Conservation (phyloP, 169 alveolate species). For the Eimeria sp. region DNA sequence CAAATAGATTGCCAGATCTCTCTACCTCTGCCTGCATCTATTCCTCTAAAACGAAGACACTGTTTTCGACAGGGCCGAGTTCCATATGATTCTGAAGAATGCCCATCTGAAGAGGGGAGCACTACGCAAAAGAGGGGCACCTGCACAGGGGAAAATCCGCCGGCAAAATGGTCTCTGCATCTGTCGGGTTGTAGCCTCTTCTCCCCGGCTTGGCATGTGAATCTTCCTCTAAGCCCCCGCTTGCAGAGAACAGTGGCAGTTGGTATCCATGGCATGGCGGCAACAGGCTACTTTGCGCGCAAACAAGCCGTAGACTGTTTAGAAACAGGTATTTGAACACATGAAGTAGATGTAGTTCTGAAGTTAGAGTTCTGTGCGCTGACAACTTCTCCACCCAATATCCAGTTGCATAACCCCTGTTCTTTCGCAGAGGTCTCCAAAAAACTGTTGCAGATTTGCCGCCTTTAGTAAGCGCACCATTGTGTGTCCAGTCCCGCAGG, state of each 20-base stretch:
- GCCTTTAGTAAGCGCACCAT: neutral
- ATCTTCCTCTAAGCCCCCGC: neutral
- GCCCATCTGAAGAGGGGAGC: neutral
- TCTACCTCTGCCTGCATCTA: neutral
- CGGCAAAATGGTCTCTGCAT: neutral
- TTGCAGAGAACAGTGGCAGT: neutral
- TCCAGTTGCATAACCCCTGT: neutral
- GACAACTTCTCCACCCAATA: neutral
- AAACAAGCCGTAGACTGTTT: neutral
- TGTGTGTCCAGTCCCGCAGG: neutral
- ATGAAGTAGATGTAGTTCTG: neutral
- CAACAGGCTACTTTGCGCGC: neutral
- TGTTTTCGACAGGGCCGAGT: neutral
- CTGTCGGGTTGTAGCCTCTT: neutral
- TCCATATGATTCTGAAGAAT: neutral
- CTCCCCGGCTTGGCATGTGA: neutral
- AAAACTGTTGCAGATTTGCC: neutral
- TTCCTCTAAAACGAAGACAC: neutral
- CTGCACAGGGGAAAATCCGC: neutral
- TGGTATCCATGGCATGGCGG: constrained; percentile 13
- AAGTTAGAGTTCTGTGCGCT: neutral
- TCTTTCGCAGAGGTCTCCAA: neutral
- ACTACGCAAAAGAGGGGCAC: neutral
- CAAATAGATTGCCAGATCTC: neutral
- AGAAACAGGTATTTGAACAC: neutral